A percentile compares a stretch with the other conserved stretches of the same genome.
Evolutionary conservation across 2,329 filamentous ascomycete genomes (phyloP).

Genomic region (Phaeosphaeriaceae sp.): DNA sequence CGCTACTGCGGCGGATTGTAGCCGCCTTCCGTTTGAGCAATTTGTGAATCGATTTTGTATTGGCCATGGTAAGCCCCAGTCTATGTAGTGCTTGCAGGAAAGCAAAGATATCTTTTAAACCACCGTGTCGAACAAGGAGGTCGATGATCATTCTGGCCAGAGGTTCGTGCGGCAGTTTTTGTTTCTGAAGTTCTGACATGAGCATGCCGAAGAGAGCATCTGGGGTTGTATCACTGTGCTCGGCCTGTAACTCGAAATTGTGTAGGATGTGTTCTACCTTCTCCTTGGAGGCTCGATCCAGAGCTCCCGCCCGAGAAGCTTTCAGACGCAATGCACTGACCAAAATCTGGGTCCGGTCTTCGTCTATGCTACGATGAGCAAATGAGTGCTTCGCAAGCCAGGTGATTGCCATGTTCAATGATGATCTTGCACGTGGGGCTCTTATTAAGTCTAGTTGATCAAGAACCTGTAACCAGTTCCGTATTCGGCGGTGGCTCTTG

Average conservation of each 20-base stretch:
- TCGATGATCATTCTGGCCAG: not conserved
- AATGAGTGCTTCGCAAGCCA: slow-evolving; percentile 2
- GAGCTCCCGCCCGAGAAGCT: not conserved
- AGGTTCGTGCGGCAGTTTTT: slow-evolving; percentile 12
- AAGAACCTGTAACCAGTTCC: slow-evolving; percentile 28
- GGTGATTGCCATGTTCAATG: slow-evolving; percentile 9
- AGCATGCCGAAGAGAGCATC: not conserved
- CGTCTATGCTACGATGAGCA: not conserved
- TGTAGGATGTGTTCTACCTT: not conserved
- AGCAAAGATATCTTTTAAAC: slow-evolving; percentile 9
- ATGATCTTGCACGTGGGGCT: not conserved
- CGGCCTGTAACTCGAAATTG: not conserved
- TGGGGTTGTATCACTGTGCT: not conserved
- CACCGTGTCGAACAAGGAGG: slow-evolving; percentile 12
- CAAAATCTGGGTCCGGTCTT: not conserved
- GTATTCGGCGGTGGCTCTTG: slow-evolving; percentile 5
- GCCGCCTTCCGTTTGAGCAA: slow-evolving; percentile 4
- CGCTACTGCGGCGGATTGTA: not conserved
- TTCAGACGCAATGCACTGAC: not conserved
- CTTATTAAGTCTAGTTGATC: slow-evolving; percentile 17
- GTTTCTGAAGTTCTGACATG: slow-evolving; percentile 2
- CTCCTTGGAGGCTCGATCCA: not conserved
- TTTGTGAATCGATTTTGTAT: slow-evolving; percentile 8
- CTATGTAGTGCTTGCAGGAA: slow-evolving; percentile 18
- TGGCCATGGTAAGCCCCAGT: slow-evolving; percentile 11